Conservation (phyloP, 2,329 filamentous ascomycete species). For the Aspergillus brasiliensis region DNA sequence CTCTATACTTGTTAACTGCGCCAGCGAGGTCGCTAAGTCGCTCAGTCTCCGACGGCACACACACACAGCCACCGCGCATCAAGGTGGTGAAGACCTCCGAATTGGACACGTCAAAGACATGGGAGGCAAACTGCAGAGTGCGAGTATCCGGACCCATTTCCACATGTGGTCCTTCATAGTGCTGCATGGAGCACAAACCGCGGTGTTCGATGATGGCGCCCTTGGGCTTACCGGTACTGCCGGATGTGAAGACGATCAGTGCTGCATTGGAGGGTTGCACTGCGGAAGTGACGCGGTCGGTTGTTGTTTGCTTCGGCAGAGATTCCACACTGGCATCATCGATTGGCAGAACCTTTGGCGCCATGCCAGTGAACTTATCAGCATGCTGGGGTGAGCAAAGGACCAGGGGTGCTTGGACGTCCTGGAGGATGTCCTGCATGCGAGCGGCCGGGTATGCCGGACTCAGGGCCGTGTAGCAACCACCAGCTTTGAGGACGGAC, state of each 20-base stretch:
- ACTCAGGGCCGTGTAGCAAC: constrained; percentile 23
- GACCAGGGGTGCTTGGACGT: constrained; percentile 9
- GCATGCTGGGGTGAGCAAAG: neutral
- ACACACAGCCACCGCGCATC: constrained; percentile 48
- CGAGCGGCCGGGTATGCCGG: constrained; percentile 13
- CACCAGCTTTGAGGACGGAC: constrained; percentile 28
- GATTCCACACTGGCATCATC: neutral
- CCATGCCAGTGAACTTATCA: neutral
- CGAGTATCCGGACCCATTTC: constrained; percentile 18
- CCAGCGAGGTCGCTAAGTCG: constrained; percentile 43
- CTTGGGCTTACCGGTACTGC: constrained; percentile 11
- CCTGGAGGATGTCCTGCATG: constrained; percentile 9
- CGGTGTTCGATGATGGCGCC: constrained; percentile 7
- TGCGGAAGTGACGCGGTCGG: neutral
- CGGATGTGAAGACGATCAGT: constrained; percentile 11
- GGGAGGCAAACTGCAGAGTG: constrained; percentile 45
- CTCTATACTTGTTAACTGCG: constrained; percentile 44
- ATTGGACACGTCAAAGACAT: constrained; percentile 49
- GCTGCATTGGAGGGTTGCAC: constrained; percentile 6
- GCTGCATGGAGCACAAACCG: constrained; percentile 9
- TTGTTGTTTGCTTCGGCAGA: neutral
- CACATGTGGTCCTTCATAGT: constrained; percentile 3
- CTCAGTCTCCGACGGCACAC: constrained; percentile 46
- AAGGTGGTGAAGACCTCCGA: constrained; percentile 37
- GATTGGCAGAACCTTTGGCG: constrained; percentile 2